phyloP scores from a whole-genome alignment of 805 yeast genomes.

The Starmerella kuoi region DNA sequence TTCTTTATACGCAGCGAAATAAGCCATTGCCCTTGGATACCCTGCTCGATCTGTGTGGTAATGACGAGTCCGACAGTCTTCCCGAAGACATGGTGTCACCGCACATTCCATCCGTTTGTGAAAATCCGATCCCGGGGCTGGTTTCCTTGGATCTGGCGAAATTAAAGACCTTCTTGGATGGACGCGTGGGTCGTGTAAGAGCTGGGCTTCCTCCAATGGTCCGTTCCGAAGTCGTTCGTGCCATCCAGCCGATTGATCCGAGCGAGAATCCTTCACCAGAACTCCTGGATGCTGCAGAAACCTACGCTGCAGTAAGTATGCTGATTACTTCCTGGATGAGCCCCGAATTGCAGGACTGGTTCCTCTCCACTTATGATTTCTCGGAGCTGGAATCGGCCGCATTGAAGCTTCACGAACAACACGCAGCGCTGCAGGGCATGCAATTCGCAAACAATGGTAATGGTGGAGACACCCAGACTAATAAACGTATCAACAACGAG shows the following conservation, averaged over 20 bases:
- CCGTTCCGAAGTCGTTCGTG: constrained; percentile 8
- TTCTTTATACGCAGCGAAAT: constrained; percentile 15
- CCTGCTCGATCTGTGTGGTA: constrained; percentile 21
- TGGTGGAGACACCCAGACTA: no score
- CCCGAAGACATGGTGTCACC: constrained; percentile 12
- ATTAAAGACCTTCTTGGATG: constrained; percentile 19
- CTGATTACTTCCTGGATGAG: constrained; percentile 22
- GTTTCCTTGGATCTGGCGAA: constrained; percentile 11
- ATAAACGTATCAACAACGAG: not conserved
- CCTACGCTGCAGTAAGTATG: constrained; percentile 21
- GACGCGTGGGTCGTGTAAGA: constrained; percentile 12
- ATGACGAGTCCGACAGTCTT: constrained; percentile 11
- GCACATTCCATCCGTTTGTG: constrained; percentile 13
- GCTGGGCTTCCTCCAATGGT: constrained; percentile 19
- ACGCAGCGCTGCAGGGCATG: constrained; percentile 9
- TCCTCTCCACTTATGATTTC: constrained; percentile 21
- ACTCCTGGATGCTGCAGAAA: constrained; percentile 7
- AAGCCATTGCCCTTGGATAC: constrained; percentile 23
- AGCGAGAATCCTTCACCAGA: constrained; percentile 18
- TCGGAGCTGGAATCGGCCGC: constrained; percentile 19
- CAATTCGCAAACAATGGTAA: constrained; percentile 9
- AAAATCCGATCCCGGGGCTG: constrained; percentile 1
- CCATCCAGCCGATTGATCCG: constrained; percentile 18
- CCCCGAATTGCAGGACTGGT: constrained; percentile 15
- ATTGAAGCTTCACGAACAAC: constrained; percentile 3